Conservation (phyloP, 495 filamentous ascomycete genomes). For the Lophiotrema nucula region DNA sequence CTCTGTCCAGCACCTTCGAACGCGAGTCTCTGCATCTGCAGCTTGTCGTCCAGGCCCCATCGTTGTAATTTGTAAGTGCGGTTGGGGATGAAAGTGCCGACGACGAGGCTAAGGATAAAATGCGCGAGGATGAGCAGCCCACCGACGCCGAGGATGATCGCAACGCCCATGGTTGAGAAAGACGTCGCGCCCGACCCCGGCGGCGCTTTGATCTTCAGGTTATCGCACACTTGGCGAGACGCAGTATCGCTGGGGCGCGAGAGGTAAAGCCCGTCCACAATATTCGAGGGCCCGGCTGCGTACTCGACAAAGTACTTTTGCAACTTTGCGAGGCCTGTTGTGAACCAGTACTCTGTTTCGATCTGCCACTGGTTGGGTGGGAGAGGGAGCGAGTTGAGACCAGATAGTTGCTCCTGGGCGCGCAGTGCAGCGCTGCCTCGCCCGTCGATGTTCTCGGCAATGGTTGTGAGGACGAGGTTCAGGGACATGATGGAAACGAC, state of each 20-base stretch:
- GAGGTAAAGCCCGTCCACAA: neutral
- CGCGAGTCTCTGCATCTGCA: conserved; percentile 3
- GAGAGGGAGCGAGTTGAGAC: neutral
- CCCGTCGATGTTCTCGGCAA: neutral
- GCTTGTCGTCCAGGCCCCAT: conserved; percentile 5
- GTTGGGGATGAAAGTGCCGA: neutral
- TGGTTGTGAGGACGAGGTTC: neutral
- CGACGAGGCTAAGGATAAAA: neutral
- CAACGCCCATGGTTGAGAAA: conserved; percentile 4
- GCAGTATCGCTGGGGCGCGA: neutral
- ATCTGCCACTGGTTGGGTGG: neutral
- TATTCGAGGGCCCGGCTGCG: conserved; percentile 1
- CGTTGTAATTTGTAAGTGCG: neutral
- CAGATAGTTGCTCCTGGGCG: neutral
- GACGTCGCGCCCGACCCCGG: neutral
- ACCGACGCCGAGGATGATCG: conserved; percentile 1
- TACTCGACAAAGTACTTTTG: conserved; percentile 2
- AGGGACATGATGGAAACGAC: neutral
- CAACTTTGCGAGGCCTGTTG: conserved; percentile 4
- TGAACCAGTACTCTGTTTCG: conserved; percentile 1
- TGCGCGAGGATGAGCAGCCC: neutral
- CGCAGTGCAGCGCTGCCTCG: conserved; percentile 1
- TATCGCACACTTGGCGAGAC: conserved; percentile 2
- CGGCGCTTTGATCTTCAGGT: conserved; percentile 1
- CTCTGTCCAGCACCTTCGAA: neutral